Conservation (phyloP, 2,329 filamentous ascomycete species). For the Didymella exigua region DNA sequence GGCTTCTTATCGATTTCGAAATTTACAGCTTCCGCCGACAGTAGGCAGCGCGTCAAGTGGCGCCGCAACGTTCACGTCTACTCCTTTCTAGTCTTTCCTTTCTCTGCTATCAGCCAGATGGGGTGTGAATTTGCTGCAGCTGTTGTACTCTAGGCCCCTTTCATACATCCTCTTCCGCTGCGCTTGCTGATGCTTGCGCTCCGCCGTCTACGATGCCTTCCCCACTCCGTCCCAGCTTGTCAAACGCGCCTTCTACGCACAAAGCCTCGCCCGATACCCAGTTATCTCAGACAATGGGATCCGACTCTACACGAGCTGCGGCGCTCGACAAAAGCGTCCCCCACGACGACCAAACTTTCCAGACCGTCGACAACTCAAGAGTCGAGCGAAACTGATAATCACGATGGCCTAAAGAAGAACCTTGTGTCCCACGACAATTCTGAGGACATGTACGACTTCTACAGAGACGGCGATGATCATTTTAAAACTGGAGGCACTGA, state of each 20-base stretch:
- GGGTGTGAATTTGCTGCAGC: neutral
- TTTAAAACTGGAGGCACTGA: neutral
- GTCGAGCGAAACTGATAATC: neutral
- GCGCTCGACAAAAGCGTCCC: neutral
- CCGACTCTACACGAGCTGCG: slow-evolving; percentile 27
- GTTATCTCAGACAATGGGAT: slow-evolving; percentile 35
- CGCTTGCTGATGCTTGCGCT: slow-evolving; percentile 35
- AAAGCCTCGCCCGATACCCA: slow-evolving; percentile 28
- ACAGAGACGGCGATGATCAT: neutral
- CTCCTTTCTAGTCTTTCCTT: neutral
- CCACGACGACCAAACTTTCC: neutral
- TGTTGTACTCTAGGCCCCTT: neutral
- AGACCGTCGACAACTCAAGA: neutral
- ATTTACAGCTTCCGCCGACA: neutral
- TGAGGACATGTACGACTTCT: neutral
- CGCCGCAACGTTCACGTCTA: neutral
- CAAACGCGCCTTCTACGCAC: slow-evolving; percentile 34
- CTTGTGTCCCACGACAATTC: too few relatives aligned
- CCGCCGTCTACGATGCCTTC: slow-evolving; percentile 29
- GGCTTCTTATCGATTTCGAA: slow-evolving; percentile 6
- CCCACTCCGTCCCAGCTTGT: slow-evolving; percentile 21
- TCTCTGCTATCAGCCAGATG: neutral
- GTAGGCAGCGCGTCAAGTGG: neutral
- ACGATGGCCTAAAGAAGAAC: neutral
- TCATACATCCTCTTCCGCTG: neutral